phyloP scores from a whole-genome alignment of 768 basidiomycete genomes.

The Russula sp. region DNA sequence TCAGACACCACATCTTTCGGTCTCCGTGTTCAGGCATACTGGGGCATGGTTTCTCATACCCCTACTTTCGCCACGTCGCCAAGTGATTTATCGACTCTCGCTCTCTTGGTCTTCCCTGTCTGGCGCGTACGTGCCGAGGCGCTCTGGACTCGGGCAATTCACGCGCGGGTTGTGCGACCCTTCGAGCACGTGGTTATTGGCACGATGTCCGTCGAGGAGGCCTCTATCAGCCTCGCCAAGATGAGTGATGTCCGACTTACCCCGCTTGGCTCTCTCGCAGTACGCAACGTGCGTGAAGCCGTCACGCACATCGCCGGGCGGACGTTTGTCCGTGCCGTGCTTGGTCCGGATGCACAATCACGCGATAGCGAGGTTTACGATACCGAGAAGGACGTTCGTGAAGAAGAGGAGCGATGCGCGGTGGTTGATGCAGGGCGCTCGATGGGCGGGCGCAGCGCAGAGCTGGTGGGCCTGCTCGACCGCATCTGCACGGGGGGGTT shows the following conservation, averaged over 20 bases:
- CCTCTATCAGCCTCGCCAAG: slow-evolving; percentile 37
- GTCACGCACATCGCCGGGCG: slow-evolving; percentile 46
- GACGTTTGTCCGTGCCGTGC: slow-evolving; percentile 48
- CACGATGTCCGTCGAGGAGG: slow-evolving; percentile 48
- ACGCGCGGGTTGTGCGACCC: slow-evolving; percentile 32
- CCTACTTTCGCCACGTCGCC: slow-evolving; percentile 38
- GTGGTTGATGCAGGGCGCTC: slow-evolving; percentile 56
- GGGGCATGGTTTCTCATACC: slow-evolving; percentile 41
- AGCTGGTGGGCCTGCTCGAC: slow-evolving; percentile 52
- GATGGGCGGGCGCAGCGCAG: slow-evolving; percentile 52
- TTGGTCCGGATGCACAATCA: slow-evolving; percentile 21
- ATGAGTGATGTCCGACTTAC: slow-evolving; percentile 29
- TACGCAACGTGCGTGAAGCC: slow-evolving; percentile 44
- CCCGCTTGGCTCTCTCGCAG: slow-evolving; percentile 46
- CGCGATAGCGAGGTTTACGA: slow-evolving; percentile 26
- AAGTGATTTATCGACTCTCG: slow-evolving; percentile 50
- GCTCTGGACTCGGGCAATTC: slow-evolving; percentile 39
- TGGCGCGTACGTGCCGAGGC: slow-evolving; percentile 39
- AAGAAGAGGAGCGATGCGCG: slow-evolving; percentile 38
- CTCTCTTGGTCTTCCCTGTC: slow-evolving; percentile 48
- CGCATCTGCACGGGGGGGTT: slow-evolving; percentile 31
- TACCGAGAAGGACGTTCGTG: slow-evolving; percentile 31
- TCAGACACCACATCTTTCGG: slow-evolving; percentile 30
- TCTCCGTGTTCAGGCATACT: slow-evolving; percentile 50
- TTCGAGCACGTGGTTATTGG: slow-evolving; percentile 53